Conservation (phyloP, 179 eudicot species). For the Sideroxylon spinosum region DNA sequence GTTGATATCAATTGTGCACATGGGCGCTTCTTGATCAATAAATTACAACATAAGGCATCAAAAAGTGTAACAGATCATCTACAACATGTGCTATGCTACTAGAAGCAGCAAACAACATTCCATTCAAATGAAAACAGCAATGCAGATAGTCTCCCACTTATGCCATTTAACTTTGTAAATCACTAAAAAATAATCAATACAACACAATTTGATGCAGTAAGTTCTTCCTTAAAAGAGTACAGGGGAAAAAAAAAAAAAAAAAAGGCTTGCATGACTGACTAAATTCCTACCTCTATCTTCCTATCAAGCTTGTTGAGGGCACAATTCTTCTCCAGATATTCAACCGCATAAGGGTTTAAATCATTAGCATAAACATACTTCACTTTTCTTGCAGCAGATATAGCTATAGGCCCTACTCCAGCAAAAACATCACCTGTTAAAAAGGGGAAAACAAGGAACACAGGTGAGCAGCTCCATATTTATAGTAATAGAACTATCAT, state of each 20-base stretch:
- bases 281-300: constrained; percentile 62
- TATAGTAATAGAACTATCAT: neutral
- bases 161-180: constrained; percentile 7
- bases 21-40: no score
- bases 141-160: neutral
- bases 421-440: constrained; percentile 85
- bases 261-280: neutral
- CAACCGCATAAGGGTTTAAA: constrained; percentile 78
- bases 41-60: neutral
- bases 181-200: neutral
- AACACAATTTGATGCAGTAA: neutral
- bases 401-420: constrained; percentile 96
- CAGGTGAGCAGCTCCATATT: constrained; percentile 5
- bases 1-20: neutral
- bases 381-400: constrained; percentile 89
- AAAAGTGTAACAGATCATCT: neutral
- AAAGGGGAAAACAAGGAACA: neutral
- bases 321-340: constrained; percentile 71
- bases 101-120: neutral
- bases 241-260: neutral
- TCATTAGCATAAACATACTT: constrained; percentile 91
- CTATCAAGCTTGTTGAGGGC: constrained; percentile 84
- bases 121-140: neutral
- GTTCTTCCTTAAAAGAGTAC: neutral
- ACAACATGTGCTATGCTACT: no score